Base-by-base conservation (phyloP, 352 stramenopile genomes). In the Globisporangium viniferum region DNA sequence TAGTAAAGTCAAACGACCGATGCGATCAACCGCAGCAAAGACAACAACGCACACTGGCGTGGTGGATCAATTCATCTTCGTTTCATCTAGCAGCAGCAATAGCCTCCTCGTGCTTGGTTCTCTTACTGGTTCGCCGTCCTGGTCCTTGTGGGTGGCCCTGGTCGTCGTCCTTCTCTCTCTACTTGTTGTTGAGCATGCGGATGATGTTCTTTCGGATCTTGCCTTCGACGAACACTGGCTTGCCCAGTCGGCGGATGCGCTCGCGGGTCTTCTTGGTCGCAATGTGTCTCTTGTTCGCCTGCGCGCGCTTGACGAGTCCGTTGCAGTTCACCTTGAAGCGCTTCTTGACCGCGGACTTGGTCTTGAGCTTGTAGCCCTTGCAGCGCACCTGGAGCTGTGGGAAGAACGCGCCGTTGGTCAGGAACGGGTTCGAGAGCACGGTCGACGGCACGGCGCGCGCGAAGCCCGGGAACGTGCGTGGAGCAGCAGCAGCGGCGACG, bases 171-270 rank as follows among this genome's bases (percentile, higher is more conserved):
- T 15, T 58, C 31, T 49, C 12, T 41, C 29, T 61, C 53, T 54
- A 61, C 51, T 71, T 64, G 56, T 84, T 85, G 77, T 62, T 68
- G 22, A 94, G 77, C 86, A 94, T 90, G 14, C 68, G 72, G 56
- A 93, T 72, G 39, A 94, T 74, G 78, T 94, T 94, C 80, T 94
- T 94, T 69, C 82, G 83, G 73, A 94, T 90, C 72, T 94, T 74
- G 46, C 83, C 82, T 57, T 84, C 61, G 33, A 93, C 72, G 62
- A 90, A 88, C 27, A 91, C 84, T 20, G 84, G 65, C 75, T 94
- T 86, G 46, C 84, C 85, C 18, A 93, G 80, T 31, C 84, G 83
- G 49, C 84, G 82, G 56, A 94, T 91, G 61, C 84, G 83, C 67
- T 93, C 81, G 62, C 82, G 84, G 51, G 79, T 92, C 81, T 94